Base-by-base conservation (phyloP, 306 rosid species). In the Castanea crenata region DNA sequence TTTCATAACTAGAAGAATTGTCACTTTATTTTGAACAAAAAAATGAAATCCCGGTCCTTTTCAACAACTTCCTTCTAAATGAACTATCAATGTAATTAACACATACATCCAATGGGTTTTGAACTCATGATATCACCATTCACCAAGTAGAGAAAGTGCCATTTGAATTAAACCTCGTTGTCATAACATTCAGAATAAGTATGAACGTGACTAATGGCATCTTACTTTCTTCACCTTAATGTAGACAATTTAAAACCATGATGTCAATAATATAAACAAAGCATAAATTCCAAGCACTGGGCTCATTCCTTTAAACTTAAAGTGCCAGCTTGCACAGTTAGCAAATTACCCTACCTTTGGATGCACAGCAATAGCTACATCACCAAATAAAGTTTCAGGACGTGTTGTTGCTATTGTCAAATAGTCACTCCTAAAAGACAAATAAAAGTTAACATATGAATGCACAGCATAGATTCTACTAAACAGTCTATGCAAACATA, bases 371-470 rank as follows among this genome's bases (percentile, higher is more conserved):
- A 94, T 78, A 80, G 97, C 98, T 73, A 94, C 98, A 87, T 94
- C 98, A 78, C 97, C 97, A 91, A 94, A 94, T 73, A 94, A 87
- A 69, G 98, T 94, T 91, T 92, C 98, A 2, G 97, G 98, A 15
- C 98, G 93, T 29, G 97, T 94, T 77, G 98, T 94, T 80, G 98
- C 98, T 74, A 94, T 87, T 73, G 95, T 94, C 92, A 94, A 76
- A 83, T 21, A 94, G 81, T 94, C 98, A 81, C 79, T 79, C 82
- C 98, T 94, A 71, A 74, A 86, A 83, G 74, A 79, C 59, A 81
- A 52, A 76, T 25, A 72, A 74, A 31, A 20, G 70, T 31, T 31
- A 69, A 71, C 29, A 72, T 19, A 68, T 78, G 54, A 86, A 62
- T 69, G 34, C 59, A 78, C 46, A 65, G 23, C 15, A 74, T 41